Base-by-base conservation (phyloP, 306 rosid genomes). In the Malus asiatica region DNA sequence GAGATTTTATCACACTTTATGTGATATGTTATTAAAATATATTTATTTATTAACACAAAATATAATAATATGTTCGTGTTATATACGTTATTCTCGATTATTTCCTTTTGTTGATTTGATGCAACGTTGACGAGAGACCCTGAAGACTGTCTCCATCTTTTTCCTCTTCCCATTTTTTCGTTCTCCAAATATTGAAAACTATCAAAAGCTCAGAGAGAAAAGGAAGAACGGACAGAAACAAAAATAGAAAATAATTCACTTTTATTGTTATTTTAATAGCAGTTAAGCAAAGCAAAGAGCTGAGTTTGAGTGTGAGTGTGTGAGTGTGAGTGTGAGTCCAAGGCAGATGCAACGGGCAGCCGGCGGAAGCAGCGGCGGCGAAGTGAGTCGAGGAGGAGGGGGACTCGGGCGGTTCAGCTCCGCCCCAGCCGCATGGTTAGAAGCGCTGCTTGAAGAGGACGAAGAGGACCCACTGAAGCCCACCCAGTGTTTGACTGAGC, bases 371-470 rank as follows among this genome's bases (percentile, higher is more conserved):
- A 66, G 87, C 9, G 68, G 76, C 66, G 82, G 81, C 7, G 59
- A 58, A 33, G 79, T 55, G 19, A 83, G 69, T 40, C 80, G 68
- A 3, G 84, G 77, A 3, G 84, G 62, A 4, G 77, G 78, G 1
- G 87, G 84, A 30, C 87, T 93, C 33, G 48, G 87, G 45, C 90
- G 96, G 68, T 88, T 87, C 83, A 89, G 81, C 30, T 93, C 98
- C 42, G 88, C 96, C 57, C 96, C 98, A 53, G 92, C 93, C n/a
- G 69, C 83, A 45, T 91, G 97, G 98, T 78, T 93, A 73, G 98
- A 93, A 70, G 81, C 93, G 0, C 85, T 89, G 35, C 82, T 91
- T 5, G 93, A 91, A 10, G 96, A 87, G 71, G 91, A 86, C 45
- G 82, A 68, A 16, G 87, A 79, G 38, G 90, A 88, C 81, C 89